Evolutionary conservation across 2,329 filamentous ascomycete genomes (phyloP).

Genomic region (Alternaria dauci): DNA sequence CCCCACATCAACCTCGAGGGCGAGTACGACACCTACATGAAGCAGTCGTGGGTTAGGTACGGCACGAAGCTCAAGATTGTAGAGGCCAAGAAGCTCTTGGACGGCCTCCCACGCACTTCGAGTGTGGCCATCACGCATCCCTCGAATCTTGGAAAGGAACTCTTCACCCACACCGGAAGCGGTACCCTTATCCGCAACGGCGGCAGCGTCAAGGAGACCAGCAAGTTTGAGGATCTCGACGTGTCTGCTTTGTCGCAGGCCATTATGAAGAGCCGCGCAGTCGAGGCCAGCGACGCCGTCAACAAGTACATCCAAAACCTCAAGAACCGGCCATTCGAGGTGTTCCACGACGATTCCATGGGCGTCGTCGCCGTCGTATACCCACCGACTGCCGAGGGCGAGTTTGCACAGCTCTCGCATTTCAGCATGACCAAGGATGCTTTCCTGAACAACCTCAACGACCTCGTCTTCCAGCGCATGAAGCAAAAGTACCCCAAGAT

Average conservation of each 20-base stretch:
- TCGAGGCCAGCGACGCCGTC: slow-evolving; percentile 83
- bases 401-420: slow-evolving; percentile 84
- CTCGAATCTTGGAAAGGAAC: slow-evolving; percentile 91
- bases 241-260: slow-evolving; percentile 80
- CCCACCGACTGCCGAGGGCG: slow-evolving; percentile 70
- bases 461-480: slow-evolving; percentile 92
- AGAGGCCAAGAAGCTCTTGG: slow-evolving; percentile 93
- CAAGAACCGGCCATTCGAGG: slow-evolving; percentile 80
- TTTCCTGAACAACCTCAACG: slow-evolving; percentile 92
- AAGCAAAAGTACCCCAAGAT: slow-evolving; percentile 93
- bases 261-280: slow-evolving; percentile 79
- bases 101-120: slow-evolving; percentile 86
- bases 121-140: slow-evolving; percentile 98
- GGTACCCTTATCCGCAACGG: slow-evolving; percentile 92
- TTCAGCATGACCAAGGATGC: slow-evolving; percentile 93
- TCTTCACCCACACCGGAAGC: slow-evolving; percentile 95
- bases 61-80: slow-evolving; percentile 96
- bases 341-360: slow-evolving; percentile 94
- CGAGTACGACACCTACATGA: slow-evolving; percentile 92
- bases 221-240: slow-evolving; percentile 78
- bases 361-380: slow-evolving; percentile 90
- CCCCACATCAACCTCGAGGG: slow-evolving; percentile 97
- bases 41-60: slow-evolving; percentile 92
- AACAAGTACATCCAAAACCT: slow-evolving; percentile 86
- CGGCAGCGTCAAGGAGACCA: slow-evolving; percentile 82